A percentile compares a stretch with the other conserved stretches of the same genome.
phyloP scores from a whole-genome alignment of 129 eudicot species.

The Kitagawia praeruptora region DNA sequence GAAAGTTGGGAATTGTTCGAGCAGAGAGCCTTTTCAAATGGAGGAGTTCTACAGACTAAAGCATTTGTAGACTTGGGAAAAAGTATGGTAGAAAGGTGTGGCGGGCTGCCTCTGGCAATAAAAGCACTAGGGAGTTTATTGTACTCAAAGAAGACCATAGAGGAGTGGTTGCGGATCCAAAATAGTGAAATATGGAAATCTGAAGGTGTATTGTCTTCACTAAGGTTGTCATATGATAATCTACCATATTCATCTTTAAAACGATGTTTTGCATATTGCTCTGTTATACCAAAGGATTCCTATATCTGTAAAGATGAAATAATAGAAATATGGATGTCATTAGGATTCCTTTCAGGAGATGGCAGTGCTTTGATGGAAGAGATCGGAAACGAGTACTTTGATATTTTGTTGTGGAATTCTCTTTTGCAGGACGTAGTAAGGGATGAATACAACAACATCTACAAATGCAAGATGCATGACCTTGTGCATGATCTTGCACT shows the following conservation, averaged over 20 bases:
- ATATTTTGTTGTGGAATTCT: slow-evolving; percentile 17
- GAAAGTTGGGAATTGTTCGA: slow-evolving; percentile 21
- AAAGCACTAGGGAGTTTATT: slow-evolving; percentile 10
- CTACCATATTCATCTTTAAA: background rate
- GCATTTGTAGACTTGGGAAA: slow-evolving; percentile 1
- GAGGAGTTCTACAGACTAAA: background rate
- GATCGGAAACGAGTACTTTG: slow-evolving; percentile 10
- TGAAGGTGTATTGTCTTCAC: background rate
- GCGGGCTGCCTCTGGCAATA: slow-evolving; percentile 18
- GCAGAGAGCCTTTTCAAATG: background rate
- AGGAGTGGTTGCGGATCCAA: slow-evolving; percentile 11
- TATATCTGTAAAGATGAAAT: slow-evolving; percentile 1
- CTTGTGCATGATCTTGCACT: slow-evolving; percentile 26
- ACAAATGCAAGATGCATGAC: slow-evolving; percentile 2
- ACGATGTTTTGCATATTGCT: slow-evolving; percentile 2
- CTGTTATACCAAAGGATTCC: slow-evolving; percentile 9
- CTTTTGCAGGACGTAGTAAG: slow-evolving; percentile 15
- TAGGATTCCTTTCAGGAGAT: slow-evolving; percentile 18
- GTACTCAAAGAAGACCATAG: background rate
- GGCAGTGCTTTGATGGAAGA: slow-evolving; percentile 7
- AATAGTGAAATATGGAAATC: slow-evolving; percentile 8
- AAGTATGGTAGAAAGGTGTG: slow-evolving; percentile 12
- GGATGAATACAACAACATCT: background rate
- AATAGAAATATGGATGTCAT: slow-evolving; percentile 28
- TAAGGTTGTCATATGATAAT: background rate